Base-by-base conservation (phyloP, 2,329 filamentous ascomycete genomes). In the Colletotrichum echinochloae region DNA sequence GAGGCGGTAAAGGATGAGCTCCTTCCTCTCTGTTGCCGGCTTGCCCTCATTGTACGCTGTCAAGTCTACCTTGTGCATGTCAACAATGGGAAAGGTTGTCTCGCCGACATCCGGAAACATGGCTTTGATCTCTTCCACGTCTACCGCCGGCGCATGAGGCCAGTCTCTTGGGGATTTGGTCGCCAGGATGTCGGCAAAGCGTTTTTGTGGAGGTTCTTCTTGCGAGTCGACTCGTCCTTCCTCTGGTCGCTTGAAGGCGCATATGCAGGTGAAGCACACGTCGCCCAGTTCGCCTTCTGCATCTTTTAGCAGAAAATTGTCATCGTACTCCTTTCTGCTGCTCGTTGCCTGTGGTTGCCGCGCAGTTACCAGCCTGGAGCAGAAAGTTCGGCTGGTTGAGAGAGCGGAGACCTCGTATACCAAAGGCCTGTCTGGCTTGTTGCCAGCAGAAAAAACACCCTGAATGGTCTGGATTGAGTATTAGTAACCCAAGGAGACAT, bases 41-140 rank as follows among this genome's bases (percentile, higher is more conserved):
- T 79, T 82, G 0, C 72, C 79, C 11, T 76, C 74, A 73, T 88
- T 89, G 71, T 80, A 86, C 0, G 65, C 77, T 0, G 71, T 72
- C 82, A 89, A 84, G 74, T 88, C 86, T 9, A 88, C 86, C 77
- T 88, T 88, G 75, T 82, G 82, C 84, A 88, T 87, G 57, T 87
- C 83, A 3, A 88, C 78, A 0, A 82, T 78, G 9, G 87, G 87
- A 66, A 88, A 88, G 0, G 76, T 77, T 3, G 85, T 85, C 1
- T 81, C 77, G 2, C 81, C 78, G 18, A 79, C 74, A 51, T 78
- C 74, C 2, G 81, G 82, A 18, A 83, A 80, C 6, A 77, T 61
- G 1, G 76, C 75, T 2, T 81, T 78, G 28, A 84, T 57, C 5
- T 76, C 73, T 23, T 84, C 81, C 52, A 88, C 78, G 73, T 88